These are phyloP conservation scores for Carex myosuroides DNA, from an alignment of 176 grass and related monocot genomes.

Conservation along the genomic window DNA sequence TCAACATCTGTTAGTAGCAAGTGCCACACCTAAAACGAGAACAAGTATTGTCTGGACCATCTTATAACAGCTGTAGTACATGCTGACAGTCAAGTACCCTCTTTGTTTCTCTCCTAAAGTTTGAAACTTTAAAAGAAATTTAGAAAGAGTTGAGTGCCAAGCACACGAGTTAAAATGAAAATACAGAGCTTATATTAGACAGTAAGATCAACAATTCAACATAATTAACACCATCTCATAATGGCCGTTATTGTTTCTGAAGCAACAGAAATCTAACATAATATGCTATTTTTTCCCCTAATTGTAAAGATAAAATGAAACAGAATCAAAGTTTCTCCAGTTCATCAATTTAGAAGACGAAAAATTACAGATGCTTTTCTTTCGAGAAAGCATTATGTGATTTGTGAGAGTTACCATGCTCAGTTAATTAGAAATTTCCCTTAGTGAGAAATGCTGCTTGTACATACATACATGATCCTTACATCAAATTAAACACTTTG, in stretches of 20 bases:
- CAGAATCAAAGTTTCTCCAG: background rate
- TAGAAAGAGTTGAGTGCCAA: background rate
- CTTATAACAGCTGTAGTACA: background rate
- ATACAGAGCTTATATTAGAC: background rate
- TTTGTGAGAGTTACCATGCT: background rate
- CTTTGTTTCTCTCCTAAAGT: background rate
- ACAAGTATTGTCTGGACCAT: background rate
- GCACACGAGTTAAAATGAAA: background rate
- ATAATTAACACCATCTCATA: background rate
- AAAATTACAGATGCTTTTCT: background rate
- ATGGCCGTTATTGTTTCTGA: background rate
- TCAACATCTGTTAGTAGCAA: background rate
- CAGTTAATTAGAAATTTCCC: background rate
- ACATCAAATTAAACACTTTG: background rate
- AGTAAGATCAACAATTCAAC: background rate
- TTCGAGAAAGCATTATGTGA: background rate
- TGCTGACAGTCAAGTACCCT: background rate
- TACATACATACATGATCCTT: slow-evolving; percentile 4
- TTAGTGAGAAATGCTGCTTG: background rate
- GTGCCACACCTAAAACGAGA: background rate
- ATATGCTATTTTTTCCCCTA: background rate
- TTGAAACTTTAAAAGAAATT: background rate
- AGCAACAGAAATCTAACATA: background rate
- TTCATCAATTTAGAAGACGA: background rate
- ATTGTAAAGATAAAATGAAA: background rate